These are phyloP conservation scores for Phytophthora boehmeriae DNA, from an alignment of 352 stramenopile genomes.

Conservation along the genomic window DNA sequence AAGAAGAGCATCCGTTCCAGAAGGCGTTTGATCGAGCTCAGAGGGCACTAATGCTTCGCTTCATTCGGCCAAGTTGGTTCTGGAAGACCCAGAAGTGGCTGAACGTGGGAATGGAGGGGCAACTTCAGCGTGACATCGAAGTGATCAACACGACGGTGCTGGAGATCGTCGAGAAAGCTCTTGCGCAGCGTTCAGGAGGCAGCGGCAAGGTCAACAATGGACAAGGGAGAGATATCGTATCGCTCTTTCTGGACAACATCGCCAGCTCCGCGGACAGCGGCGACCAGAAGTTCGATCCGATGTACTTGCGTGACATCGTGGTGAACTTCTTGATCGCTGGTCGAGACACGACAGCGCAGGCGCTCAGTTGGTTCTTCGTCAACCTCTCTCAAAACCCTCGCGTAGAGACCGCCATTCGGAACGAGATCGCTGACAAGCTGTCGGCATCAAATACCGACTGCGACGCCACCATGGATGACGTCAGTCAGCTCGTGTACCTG, in stretches of 20 bases:
- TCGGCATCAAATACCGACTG: neutral
- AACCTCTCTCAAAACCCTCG: constrained; percentile 52
- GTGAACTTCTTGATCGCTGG: constrained; percentile 83
- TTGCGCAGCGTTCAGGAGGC: constrained; percentile 10
- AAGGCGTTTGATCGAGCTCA: constrained; percentile 53
- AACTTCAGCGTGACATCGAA: constrained; percentile 35
- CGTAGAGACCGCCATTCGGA: constrained; percentile 43
- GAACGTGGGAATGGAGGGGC: constrained; percentile 31
- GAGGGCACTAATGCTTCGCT: constrained; percentile 33
- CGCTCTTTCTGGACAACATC: constrained; percentile 28
- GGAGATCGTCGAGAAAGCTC: constrained; percentile 42
- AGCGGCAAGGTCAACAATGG: neutral
- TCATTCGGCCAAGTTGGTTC: constrained; percentile 38
- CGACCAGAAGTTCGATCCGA: constrained; percentile 21
- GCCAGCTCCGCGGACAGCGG: constrained; percentile 25
- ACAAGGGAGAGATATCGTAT: constrained; percentile 16
- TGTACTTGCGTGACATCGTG: constrained; percentile 67
- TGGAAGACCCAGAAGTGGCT: constrained; percentile 51
- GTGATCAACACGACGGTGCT: constrained; percentile 46
- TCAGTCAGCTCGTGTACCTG: constrained; percentile 42
- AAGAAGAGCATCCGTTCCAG: constrained; percentile 52
- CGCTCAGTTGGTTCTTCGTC: constrained; percentile 74
- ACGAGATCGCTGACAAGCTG: constrained; percentile 40
- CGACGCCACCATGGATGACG: constrained; percentile 29
- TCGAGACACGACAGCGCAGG: constrained; percentile 73